Percentiles rank a stretch among this genome's conserved stretches.
These are phyloP conservation scores for Nakaseomyces kungkrabaensis DNA, from an alignment of 1,139 yeast genomes.

Conservation along the genomic window DNA sequence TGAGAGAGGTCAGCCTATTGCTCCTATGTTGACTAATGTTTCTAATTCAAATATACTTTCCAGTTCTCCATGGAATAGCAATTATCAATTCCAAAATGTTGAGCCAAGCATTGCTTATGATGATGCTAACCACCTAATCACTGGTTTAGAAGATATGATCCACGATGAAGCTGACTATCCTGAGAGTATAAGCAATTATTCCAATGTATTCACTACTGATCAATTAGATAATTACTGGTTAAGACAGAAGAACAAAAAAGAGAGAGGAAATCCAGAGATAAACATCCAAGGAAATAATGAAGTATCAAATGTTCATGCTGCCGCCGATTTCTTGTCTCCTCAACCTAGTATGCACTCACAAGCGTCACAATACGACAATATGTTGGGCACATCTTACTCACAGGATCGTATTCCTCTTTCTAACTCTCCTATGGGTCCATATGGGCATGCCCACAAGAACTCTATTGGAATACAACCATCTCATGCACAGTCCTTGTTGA, in stretches of 20 bases:
- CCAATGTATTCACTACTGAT: conserved; percentile 27
- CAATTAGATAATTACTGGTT: conserved; percentile 28
- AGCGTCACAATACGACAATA: not conserved
- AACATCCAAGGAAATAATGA: not conserved
- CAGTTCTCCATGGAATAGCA: not conserved
- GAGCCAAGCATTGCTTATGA: conserved; percentile 24
- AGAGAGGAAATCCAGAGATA: not conserved
- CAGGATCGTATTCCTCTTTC: conserved; percentile 6
- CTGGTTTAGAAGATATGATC: conserved; percentile 28
- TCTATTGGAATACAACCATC: conserved; percentile 3
- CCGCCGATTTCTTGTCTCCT: conserved; percentile 1
- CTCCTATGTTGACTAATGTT: not conserved
- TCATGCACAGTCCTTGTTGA: conserved; percentile 14
- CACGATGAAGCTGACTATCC: conserved; percentile 25
- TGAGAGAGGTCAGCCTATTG: not conserved
- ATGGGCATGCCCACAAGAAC: not conserved
- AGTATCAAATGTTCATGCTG: not conserved
- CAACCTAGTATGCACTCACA: conserved; percentile 1
- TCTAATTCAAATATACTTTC: not conserved
- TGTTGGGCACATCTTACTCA: not conserved
- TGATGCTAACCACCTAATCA: conserved; percentile 24
- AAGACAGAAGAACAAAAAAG: conserved; percentile 7
- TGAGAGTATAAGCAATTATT: conserved; percentile 23
- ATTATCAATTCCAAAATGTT: not conserved
- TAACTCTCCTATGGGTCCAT: conserved; percentile 2